Percentiles rank a stretch among this genome's conserved stretches.
phyloP scores from a whole-genome alignment of 768 basidiomycete species.

The Gymnopilus dilepis region DNA sequence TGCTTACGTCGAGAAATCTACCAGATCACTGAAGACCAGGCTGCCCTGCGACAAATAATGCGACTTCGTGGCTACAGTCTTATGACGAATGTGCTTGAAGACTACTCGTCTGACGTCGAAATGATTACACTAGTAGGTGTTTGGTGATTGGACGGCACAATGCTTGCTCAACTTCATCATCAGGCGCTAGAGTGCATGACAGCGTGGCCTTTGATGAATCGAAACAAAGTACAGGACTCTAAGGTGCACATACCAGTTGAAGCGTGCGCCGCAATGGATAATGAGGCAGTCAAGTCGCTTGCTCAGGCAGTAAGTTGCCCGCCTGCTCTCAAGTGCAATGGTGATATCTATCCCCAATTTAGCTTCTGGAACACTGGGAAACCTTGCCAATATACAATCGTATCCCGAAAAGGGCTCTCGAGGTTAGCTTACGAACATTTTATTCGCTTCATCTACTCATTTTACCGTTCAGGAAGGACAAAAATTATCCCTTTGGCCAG shows the following conservation, averaged over 20 bases:
- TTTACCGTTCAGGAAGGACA: background rate
- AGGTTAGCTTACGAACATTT: conserved; percentile 25
- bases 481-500: background rate
- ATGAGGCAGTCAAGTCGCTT: conserved; percentile 58
- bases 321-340: background rate
- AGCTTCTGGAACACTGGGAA: conserved; percentile 86
- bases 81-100: conserved; percentile 88
- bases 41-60: conserved; percentile 83
- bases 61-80: conserved; percentile 91
- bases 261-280: conserved; percentile 54
- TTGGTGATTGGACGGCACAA: background rate
- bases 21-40: conserved; percentile 85
- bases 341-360: conserved; percentile 1
- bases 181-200: conserved; percentile 72
- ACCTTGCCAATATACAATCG: conserved; percentile 78
- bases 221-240: conserved; percentile 91
- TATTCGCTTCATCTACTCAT: background rate
- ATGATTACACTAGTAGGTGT: conserved; percentile 68
- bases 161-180: background rate
- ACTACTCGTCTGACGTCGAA: conserved; percentile 72
- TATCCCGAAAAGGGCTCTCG: conserved; percentile 74
- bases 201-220: conserved; percentile 81
- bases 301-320: conserved; percentile 63
- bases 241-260: conserved; percentile 68
- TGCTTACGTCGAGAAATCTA: background rate